Base-by-base conservation (phyloP, 192 early-diverging fungal genomes). In the Endogone sp. region DNA sequence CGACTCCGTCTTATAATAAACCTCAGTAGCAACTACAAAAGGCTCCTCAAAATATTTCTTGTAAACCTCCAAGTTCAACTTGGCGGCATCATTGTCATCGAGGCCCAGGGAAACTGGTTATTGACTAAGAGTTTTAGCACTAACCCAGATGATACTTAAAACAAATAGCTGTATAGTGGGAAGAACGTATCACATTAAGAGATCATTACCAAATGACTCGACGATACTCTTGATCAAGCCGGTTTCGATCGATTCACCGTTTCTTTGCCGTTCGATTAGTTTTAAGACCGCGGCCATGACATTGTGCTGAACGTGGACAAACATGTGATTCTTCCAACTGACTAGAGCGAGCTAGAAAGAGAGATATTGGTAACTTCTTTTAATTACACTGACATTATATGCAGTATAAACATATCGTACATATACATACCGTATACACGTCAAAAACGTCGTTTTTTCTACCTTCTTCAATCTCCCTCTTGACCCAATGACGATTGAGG, bases 401-500 rank as follows among this genome's bases (percentile, higher is more conserved):
- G n/a, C n/a, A n/a, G n/a, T n/a, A n/a, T n/a, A n/a, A n/a, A n/a
- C n/a, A n/a, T n/a, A 13, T 56, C 55, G 55, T 11, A 56, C 1
- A 49, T 69, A 80, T 66, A 83, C 84, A 84, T 78, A 99, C 90
- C 65, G 93, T 98, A 78, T 95, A 94, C 44, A 99, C 90, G 65
- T 98, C 95, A 72, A 91, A 92, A 26, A 96, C 89, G 69, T 83
- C 85, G 56, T 84, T 88, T 81, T 91, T 93, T 75, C 85, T 88
- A 28, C 94, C 92, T 69, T 99, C 97, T 44, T 97, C 95, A 62
- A 95, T 91, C 81, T 97, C 93, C 71, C 97, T 85, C 79, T 93
- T 95, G 56, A 98, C 92, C 97, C 97, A 99, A 76, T 95, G 92
- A 32, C 95, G 88, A 79, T 99, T 99, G 60, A 99, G 84, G 76